Conservation (phyloP, 768 basidiomycete species). For the Auricularia sp. region DNA sequence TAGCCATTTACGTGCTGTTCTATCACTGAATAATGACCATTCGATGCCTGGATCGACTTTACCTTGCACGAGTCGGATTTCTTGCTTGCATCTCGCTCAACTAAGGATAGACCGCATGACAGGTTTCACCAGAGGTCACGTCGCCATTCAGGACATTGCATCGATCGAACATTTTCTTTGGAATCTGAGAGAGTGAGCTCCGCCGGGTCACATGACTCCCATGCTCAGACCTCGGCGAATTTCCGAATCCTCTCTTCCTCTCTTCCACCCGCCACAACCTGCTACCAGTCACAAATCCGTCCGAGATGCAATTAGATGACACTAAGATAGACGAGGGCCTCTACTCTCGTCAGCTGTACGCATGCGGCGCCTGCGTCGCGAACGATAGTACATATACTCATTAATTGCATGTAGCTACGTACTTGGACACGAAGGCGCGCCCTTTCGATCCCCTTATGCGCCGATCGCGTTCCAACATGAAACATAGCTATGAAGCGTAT, state of each 20-base stretch:
- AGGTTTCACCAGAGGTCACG: no score
- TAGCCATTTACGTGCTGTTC: no score
- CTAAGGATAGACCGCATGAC: no score
- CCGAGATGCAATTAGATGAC: conserved; percentile 79
- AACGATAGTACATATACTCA: neutral
- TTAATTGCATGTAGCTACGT: conserved; percentile 55
- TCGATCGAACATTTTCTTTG: no score
- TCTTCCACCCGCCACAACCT: neutral
- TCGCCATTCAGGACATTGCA: no score
- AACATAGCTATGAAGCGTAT: conserved; percentile 94
- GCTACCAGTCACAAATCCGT: conserved; percentile 3
- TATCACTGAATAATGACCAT: no score
- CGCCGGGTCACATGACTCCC: no score
- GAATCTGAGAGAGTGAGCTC: no score
- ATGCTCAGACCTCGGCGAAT: neutral
- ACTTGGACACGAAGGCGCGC: conserved; percentile 86
- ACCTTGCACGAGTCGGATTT: no score
- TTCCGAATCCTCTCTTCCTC: neutral
- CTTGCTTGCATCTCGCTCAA: no score
- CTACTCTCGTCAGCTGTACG: conserved; percentile 89
- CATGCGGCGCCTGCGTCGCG: conserved; percentile 4
- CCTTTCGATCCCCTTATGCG: neutral
- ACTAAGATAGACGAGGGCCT: conserved; percentile 85
- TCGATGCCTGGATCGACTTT: no score
- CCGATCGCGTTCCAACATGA: conserved; percentile 11